phyloP scores from a whole-genome alignment of 805 yeast species.

The Myxozyma udenii region DNA sequence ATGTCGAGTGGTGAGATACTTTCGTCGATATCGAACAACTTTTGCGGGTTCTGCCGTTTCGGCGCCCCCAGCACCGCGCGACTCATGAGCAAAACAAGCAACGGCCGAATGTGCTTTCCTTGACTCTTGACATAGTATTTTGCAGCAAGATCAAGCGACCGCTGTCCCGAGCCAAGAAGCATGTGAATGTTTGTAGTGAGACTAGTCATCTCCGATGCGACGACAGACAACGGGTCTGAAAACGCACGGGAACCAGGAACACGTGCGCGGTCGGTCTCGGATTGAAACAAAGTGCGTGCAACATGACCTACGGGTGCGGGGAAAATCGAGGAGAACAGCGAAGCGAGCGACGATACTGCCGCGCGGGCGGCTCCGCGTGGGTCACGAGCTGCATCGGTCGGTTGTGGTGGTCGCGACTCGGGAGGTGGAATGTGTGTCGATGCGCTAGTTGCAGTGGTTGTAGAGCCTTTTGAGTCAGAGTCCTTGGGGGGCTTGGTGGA shows the following conservation, averaged over 20 bases:
- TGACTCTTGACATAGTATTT: conserved; percentile 93
- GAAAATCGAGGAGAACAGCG: conserved; percentile 10
- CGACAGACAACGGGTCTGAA: conserved; percentile 81
- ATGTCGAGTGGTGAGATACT: conserved; percentile 74
- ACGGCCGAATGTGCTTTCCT: conserved; percentile 92
- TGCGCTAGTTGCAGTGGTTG: background rate
- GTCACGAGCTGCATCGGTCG: background rate
- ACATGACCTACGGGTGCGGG: background rate
- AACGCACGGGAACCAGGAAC: conserved; percentile 15
- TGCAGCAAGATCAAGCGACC: conserved; percentile 86
- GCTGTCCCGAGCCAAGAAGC: conserved; percentile 89
- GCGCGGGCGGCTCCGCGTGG: background rate
- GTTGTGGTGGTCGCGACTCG: background rate
- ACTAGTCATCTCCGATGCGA: conserved; percentile 87
- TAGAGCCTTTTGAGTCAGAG: background rate
- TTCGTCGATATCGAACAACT: conserved; percentile 41
- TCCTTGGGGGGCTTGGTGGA: too few species aligned
- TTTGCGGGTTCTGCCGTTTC: conserved; percentile 32
- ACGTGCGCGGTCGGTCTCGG: conserved; percentile 9
- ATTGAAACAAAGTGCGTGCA: background rate
- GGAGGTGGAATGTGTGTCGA: background rate
- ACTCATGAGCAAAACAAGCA: conserved; percentile 77
- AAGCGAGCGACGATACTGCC: conserved; percentile 3
- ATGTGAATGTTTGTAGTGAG: conserved; percentile 82
- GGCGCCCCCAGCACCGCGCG: conserved; percentile 59